phyloP scores from a whole-genome alignment of 176 grass and related monocot species.

The Paspalum vaginatum region DNA sequence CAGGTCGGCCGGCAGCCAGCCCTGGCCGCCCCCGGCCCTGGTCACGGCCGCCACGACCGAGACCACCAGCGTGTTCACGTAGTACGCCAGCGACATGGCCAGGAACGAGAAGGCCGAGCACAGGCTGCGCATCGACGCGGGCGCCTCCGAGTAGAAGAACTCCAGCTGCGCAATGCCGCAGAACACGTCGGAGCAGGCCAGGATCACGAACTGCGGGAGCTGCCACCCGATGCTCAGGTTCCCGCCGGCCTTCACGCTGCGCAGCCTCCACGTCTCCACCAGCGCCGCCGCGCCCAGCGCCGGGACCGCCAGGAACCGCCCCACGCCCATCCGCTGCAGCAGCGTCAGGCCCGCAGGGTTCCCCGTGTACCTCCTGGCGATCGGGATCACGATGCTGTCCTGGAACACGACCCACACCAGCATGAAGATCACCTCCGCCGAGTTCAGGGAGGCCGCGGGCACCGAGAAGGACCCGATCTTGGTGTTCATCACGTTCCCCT shows the following conservation, averaged over 20 bases:
- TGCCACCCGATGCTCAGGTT: slow-evolving; percentile 78
- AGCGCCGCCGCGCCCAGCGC: slow-evolving; percentile 53
- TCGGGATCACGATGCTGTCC: slow-evolving; percentile 57
- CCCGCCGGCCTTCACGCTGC: slow-evolving; percentile 35
- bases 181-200: slow-evolving; percentile 80
- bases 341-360: slow-evolving; percentile 63
- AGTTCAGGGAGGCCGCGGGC: slow-evolving; percentile 76
- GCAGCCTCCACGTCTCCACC: slow-evolving; percentile 59
- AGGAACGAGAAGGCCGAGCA: slow-evolving; percentile 71
- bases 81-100: slow-evolving; percentile 72
- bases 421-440: slow-evolving; percentile 70
- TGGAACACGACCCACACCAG: slow-evolving; percentile 69
- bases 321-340: slow-evolving; percentile 84
- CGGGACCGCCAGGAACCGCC: slow-evolving; percentile 57
- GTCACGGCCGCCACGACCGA: slow-evolving; percentile 42
- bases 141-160: slow-evolving; percentile 72
- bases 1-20: slow-evolving; percentile 74
- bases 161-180: slow-evolving; percentile 79
- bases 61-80: slow-evolving; percentile 71
- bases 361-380: slow-evolving; percentile 51
- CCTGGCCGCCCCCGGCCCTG: slow-evolving; percentile 26
- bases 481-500: slow-evolving; percentile 76
- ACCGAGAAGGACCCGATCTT: slow-evolving; percentile 67
- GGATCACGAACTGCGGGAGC: slow-evolving; percentile 69
- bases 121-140: slow-evolving; percentile 64